These are phyloP conservation scores for Atkinsonella texensis DNA, from an alignment of 2,329 filamentous ascomycete genomes.

Conservation along the genomic window DNA sequence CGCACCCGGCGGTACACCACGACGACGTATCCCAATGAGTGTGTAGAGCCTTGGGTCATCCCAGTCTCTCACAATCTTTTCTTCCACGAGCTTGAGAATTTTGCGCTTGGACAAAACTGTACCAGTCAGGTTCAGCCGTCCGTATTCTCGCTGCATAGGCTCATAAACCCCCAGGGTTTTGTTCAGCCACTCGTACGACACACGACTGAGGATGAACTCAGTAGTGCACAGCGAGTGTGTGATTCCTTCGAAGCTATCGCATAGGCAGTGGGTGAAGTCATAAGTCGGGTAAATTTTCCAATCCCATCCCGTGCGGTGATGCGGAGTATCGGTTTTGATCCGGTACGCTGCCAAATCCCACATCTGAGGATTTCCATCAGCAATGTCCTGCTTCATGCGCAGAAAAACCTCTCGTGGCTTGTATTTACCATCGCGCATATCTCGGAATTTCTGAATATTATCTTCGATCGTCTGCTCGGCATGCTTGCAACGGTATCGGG, in stretches of 20 bases:
- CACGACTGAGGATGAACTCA: conserved; percentile 74
- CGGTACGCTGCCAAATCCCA: conserved; percentile 93
- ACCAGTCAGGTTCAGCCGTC: conserved; percentile 55
- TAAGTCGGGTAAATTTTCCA: conserved; percentile 96
- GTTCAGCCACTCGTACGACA: conserved; percentile 86
- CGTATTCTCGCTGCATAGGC: conserved; percentile 87
- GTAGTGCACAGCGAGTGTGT: conserved; percentile 89
- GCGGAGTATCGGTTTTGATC: conserved; percentile 57
- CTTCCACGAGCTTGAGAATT: conserved; percentile 66
- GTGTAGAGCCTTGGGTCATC: conserved; percentile 88
- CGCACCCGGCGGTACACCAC: conserved; percentile 78
- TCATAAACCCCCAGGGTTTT: conserved; percentile 71
- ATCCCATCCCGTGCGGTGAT: conserved; percentile 67
- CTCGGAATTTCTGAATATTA: conserved; percentile 72
- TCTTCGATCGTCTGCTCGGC: conserved; percentile 62
- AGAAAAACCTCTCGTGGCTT: conserved; percentile 72
- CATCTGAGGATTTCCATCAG: conserved; percentile 82
- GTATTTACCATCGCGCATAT: conserved; percentile 87
- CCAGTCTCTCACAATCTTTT: conserved; percentile 73
- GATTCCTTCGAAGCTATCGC: conserved; percentile 85
- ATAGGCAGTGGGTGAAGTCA: conserved; percentile 82
- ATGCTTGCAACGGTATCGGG: conserved; percentile 70
- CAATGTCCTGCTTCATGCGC: conserved; percentile 86
- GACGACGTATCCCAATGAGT: conserved; percentile 67
- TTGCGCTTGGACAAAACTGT: conserved; percentile 82